Evolutionary conservation across 2,329 filamentous ascomycete genomes (phyloP), one percentile per base, ranked within the genome.

Genomic region (Zymoseptoria ardabiliae): DNA sequence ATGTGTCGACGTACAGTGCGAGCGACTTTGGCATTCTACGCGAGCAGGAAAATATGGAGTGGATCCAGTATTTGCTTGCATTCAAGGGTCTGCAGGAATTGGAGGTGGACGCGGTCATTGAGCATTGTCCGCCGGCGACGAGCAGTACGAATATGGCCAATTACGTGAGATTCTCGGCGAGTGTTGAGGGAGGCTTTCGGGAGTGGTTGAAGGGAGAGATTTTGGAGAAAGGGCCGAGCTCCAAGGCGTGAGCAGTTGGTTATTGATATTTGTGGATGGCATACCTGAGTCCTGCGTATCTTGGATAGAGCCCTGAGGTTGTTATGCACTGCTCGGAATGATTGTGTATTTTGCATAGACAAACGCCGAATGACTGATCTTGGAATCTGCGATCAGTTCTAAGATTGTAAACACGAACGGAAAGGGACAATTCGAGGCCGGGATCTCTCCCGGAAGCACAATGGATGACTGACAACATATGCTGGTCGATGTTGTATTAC

Each of bases 101-200:
- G 50, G 77, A 79, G 35, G 78, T 87, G 2, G 71, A 75, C 23
- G 77, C 82, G 2, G 74, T 84, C 23, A 76, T 85, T 13, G 80
- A 82, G 63, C 77, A 80, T 63, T 81, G 82, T 69, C 78, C 81
- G 2, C 72, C 76, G 23, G 80, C 81, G 1, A 70, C 67, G 9
- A 76, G 77, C 57, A 82, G 79, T 19, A 78, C 79, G 58, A 78
- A 77, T 51, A 81, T 84, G 78, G 76, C 81, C 3, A 78, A 84
- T 61, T 85, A 82, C 68, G 80, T 84, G 2, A 79, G 82, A 22
- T 83, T 87, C 63, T 85, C 83, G 28, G 78, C 78, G 35, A 85
- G 83, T 57, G 80, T 87, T 19, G 81, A 85, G 62, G 78, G 72
- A 6, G 80, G 80, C 2, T 79, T 86, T 70, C 74, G 76, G 48